Conservation (phyloP, 208 protist species). For the Wallacemonas sp. region DNA sequence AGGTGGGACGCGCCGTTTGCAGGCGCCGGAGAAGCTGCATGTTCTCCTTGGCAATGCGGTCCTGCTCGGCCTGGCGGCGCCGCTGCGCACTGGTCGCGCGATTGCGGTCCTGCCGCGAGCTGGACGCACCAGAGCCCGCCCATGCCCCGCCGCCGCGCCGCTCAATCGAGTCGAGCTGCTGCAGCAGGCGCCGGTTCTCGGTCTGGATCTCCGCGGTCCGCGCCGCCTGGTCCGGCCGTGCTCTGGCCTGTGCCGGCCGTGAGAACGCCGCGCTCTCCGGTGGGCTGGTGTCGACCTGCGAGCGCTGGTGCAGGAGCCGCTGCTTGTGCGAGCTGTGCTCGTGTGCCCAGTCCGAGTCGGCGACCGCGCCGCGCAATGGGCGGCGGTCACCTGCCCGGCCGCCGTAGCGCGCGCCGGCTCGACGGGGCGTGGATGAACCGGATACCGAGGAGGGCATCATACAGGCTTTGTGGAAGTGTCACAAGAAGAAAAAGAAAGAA, state of each 20-base stretch:
- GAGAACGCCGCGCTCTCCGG: slow-evolving; percentile 33
- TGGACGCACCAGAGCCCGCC: neutral
- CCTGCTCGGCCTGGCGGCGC: slow-evolving; percentile 34
- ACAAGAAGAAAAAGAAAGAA: slow-evolving; percentile 16
- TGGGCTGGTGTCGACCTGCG: slow-evolving; percentile 46
- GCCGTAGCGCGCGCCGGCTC: neutral
- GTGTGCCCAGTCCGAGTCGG: slow-evolving; percentile 4
- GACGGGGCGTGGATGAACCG: neutral
- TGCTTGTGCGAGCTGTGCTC: slow-evolving; percentile 50
- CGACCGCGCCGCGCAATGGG: neutral
- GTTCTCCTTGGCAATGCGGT: slow-evolving; percentile 53
- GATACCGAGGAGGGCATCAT: neutral
- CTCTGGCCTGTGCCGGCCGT: slow-evolving; percentile 4
- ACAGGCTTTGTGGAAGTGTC: no score
- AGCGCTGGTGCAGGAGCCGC: slow-evolving; percentile 35
- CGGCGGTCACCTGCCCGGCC: neutral
- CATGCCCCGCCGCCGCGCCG: slow-evolving; percentile 32
- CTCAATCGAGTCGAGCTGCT: slow-evolving; percentile 62
- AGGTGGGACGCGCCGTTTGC: slow-evolving; percentile 42
- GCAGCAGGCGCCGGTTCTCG: slow-evolving; percentile 57
- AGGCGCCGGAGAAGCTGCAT: slow-evolving; percentile 48
- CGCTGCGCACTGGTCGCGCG: slow-evolving; percentile 40
- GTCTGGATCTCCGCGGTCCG: slow-evolving; percentile 38
- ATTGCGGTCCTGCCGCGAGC: slow-evolving; percentile 41
- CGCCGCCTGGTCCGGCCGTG: slow-evolving; percentile 15